Evolutionary conservation across 148 eudicot species (phyloP).

Genomic region (Heliamphora exappendiculata): DNA sequence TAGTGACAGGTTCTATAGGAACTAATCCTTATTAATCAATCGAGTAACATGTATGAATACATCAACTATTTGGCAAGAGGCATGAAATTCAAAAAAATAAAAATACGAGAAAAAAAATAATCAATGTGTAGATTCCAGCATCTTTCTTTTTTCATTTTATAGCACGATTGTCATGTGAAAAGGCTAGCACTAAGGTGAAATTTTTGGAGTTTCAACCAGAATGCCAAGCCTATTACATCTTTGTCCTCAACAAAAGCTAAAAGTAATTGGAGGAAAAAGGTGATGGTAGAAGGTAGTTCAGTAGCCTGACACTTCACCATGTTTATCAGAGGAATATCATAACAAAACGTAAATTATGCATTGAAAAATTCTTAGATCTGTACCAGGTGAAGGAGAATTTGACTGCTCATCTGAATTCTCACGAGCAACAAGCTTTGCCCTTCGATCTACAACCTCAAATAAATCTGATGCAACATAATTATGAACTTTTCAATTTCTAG

Average conservation of each 20-base stretch:
- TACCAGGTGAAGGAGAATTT: constrained; percentile 51
- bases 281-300: neutral
- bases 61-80: too few relatives aligned
- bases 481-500: neutral
- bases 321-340: neutral
- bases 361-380: constrained; percentile 2
- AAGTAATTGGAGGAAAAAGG: neutral
- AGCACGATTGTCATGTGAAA: constrained; percentile 1
- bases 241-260: neutral
- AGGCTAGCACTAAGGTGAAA: neutral
- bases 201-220: neutral
- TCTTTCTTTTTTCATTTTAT: too few relatives aligned
- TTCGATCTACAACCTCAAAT: constrained; percentile 94
- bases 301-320: neutral
- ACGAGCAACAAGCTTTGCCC: constrained; percentile 88
- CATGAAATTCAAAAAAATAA: too few relatives aligned
- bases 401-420: constrained; percentile 75
- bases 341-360: neutral
- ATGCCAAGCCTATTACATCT: neutral
- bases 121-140: too few relatives aligned
- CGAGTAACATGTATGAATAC: too few relatives aligned
- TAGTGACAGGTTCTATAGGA: too few relatives aligned
- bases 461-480: constrained; percentile 46
- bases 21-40: too few relatives aligned
- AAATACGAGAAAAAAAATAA: too few relatives aligned